phyloP scores from a whole-genome alignment of 306 rosid genomes.

The Prunus mume region DNA sequence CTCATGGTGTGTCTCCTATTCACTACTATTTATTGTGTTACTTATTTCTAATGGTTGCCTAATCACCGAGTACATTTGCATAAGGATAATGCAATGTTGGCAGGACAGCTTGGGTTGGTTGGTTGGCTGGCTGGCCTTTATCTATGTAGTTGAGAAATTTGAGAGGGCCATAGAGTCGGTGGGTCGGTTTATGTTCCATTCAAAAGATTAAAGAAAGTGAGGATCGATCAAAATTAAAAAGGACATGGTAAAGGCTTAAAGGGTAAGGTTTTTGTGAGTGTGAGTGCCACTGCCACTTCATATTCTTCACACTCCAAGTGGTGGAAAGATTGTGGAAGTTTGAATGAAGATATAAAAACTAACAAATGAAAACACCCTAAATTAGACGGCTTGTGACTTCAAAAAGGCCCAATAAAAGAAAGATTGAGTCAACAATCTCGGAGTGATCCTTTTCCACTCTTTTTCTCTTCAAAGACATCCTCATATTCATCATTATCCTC shows the following conservation, averaged over 20 bases:
- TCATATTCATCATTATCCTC: conserved; percentile 34
- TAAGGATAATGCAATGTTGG: conserved; percentile 19
- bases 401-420: conserved; percentile 26
- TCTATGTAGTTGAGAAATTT: conserved; percentile 26
- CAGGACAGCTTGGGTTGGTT: conserved; percentile 40
- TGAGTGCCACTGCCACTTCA: conserved; percentile 40
- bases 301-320: conserved; percentile 35
- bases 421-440: conserved; percentile 41
- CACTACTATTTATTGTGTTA: conserved; percentile 23
- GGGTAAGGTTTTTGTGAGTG: conserved; percentile 34
- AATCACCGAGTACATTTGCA: conserved; percentile 25
- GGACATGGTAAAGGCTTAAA: conserved; percentile 7
- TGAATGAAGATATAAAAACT: conserved; percentile 21
- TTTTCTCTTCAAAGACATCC: conserved; percentile 28
- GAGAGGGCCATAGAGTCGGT: conserved; percentile 49
- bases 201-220: conserved; percentile 12
- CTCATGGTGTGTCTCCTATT: background rate
- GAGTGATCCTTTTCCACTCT: conserved; percentile 30
- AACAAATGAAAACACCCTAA: conserved; percentile 21
- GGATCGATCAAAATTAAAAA: background rate
- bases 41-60: conserved; percentile 36
- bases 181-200: conserved; percentile 54
- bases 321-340: conserved; percentile 30
- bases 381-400: conserved; percentile 36
- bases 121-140: conserved; percentile 31